phyloP scores from a whole-genome alignment of 2,329 filamentous ascomycete genomes.

The Scytalidium lignicola region DNA sequence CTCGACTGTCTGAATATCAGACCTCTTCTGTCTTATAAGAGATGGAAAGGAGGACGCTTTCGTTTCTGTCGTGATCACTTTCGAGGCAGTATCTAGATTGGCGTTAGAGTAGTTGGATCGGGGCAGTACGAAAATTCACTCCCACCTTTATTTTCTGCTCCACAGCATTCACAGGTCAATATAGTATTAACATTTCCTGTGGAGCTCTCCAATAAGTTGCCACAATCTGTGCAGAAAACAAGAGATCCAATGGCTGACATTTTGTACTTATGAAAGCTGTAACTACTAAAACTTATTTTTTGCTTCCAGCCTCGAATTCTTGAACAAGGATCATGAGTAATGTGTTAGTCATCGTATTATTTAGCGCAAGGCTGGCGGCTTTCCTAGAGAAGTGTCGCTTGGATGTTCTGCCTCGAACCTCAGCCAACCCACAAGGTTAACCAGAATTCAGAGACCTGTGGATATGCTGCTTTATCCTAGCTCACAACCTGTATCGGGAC shows the following conservation, averaged over 20 bases:
- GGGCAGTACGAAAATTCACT: no score
- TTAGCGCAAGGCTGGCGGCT: not conserved
- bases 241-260: conserved; percentile 91
- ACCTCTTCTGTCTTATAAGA: conserved; percentile 75
- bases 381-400: not conserved
- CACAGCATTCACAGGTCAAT: conserved; percentile 80
- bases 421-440: not conserved
- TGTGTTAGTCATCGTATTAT: not conserved
- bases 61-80: conserved; percentile 74
- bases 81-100: conserved; percentile 61
- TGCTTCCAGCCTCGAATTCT: not conserved
- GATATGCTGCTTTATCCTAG: not conserved
- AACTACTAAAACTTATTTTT: conserved; percentile 7
- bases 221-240: conserved; percentile 89
- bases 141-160: conserved; percentile 74
- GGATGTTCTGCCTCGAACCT: not conserved
- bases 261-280: conserved; percentile 14
- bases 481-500: not conserved
- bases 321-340: not conserved
- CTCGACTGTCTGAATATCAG: conserved; percentile 78
- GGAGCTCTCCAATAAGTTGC: conserved; percentile 79
- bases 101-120: conserved; percentile 25
- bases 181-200: conserved; percentile 71
- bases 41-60: conserved; percentile 90
- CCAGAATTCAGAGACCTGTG: not conserved